Percentiles rank a stretch among this genome's conserved stretches.
These are phyloP conservation scores for Actinomucor elegans DNA, from an alignment of 371 early-diverging fungal genomes.

Conservation along the genomic window DNA sequence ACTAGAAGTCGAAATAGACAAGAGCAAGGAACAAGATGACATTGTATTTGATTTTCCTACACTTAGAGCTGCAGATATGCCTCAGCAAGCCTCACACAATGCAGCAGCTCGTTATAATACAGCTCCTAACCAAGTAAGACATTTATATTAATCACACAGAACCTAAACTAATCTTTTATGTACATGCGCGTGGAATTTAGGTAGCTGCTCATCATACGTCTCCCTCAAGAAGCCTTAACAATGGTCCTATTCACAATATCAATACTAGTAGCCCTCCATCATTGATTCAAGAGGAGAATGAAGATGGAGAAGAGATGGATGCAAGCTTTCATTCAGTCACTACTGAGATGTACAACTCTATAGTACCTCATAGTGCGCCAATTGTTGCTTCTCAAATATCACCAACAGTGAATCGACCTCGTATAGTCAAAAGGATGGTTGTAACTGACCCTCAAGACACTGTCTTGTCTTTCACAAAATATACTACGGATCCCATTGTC, in stretches of 20 bases:
- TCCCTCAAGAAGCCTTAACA: not conserved
- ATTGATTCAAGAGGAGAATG: constrained; percentile 1
- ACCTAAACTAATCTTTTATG: too few species aligned
- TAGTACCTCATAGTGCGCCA: too few species aligned
- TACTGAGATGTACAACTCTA: too few species aligned
- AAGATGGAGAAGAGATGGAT: not conserved
- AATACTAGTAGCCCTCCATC: not conserved
- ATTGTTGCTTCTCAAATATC: too few species aligned
- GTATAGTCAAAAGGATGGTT: not conserved
- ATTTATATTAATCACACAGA: not conserved
- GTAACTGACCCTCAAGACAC: not conserved
- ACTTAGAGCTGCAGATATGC: not conserved
- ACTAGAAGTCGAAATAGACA: too few species aligned
- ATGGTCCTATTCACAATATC: not conserved
- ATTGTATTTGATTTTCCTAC: not conserved
- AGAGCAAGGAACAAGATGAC: not conserved
- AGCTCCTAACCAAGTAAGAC: not conserved
- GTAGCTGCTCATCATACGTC: not conserved
- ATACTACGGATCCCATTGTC: not conserved
- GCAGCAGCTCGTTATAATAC: not conserved
- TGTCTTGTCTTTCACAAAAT: not conserved
- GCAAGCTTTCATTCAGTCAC: not conserved
- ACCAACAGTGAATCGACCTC: not conserved
- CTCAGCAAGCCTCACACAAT: not conserved
- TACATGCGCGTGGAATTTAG: too few species aligned